Conservation (phyloP, 192 early-diverging fungal genomes). For the Rhizoclosmatium globosum region DNA sequence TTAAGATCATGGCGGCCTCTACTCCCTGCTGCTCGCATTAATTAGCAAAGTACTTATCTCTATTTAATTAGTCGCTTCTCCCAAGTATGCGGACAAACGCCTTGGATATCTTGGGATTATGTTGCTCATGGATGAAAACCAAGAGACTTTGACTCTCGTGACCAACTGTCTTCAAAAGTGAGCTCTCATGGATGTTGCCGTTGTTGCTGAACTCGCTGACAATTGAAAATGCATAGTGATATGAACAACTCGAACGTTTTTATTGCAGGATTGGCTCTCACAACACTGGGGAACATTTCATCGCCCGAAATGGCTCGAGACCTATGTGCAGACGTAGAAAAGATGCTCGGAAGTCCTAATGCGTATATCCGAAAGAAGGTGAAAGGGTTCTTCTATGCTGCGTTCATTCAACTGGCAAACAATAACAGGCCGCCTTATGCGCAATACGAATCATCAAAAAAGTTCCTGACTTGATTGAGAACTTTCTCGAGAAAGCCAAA, state of each 20-base stretch:
- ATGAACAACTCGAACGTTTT: conserved; percentile 95
- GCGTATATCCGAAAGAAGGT: conserved; percentile 98
- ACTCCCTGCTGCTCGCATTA: too few species aligned
- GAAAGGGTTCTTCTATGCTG: neutral
- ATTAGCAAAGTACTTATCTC: too few species aligned
- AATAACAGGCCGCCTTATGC: conserved; percentile 82
- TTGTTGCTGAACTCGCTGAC: neutral
- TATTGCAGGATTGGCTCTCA: conserved; percentile 92
- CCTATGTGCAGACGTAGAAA: conserved; percentile 92
- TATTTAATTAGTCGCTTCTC: conserved; percentile 73
- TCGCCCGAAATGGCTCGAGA: conserved; percentile 95
- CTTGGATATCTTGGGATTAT: conserved; percentile 97
- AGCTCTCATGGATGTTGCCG: conserved; percentile 10
- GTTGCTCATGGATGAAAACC: conserved; percentile 96
- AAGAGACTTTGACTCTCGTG: conserved; percentile 95
- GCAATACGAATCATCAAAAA: conserved; percentile 91
- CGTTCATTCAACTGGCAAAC: neutral
- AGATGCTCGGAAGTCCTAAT: conserved; percentile 88
- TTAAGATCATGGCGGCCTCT: too few species aligned
- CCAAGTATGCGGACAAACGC: conserved; percentile 93
- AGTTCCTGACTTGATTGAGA: conserved; percentile 90
- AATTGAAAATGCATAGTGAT: conserved; percentile 66
- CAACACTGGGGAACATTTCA: conserved; percentile 94
- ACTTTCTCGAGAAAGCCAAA: conserved; percentile 79
- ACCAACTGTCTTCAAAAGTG: conserved; percentile 99